These are phyloP conservation scores for Arachnopeziza araneosa DNA, from an alignment of 2,329 filamentous ascomycete genomes.

Conservation along the genomic window DNA sequence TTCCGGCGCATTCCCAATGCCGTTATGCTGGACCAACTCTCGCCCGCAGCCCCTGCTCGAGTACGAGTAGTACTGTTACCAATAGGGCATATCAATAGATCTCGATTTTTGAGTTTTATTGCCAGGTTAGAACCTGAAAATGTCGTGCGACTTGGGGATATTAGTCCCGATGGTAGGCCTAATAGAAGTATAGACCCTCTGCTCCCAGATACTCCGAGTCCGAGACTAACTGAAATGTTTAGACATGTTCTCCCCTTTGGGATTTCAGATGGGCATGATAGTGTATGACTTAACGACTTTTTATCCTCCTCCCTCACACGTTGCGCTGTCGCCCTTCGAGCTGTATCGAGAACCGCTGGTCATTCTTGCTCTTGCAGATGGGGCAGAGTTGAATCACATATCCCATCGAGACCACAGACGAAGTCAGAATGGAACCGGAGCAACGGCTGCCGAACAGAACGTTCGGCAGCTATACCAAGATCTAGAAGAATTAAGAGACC, in stretches of 20 bases:
- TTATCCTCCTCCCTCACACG: constrained; percentile 71
- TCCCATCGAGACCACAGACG: constrained; percentile 50
- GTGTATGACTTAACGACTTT: constrained; percentile 84
- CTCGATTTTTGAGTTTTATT: constrained; percentile 74
- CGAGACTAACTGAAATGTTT: constrained; percentile 6
- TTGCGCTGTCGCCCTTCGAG: constrained; percentile 82
- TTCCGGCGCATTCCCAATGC: constrained; percentile 28
- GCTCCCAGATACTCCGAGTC: neutral
- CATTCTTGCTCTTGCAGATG: constrained; percentile 81
- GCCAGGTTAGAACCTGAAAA: constrained; percentile 72
- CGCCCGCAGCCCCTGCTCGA: constrained; percentile 86
- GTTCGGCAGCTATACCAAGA: constrained; percentile 58
- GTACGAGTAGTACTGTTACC: constrained; percentile 84
- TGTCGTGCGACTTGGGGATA: constrained; percentile 78
- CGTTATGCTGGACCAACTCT: constrained; percentile 84
- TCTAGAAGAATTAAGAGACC: constrained; percentile 64
- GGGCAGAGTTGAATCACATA: constrained; percentile 56
- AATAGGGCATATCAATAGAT: constrained; percentile 76
- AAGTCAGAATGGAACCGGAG: constrained; percentile 45
- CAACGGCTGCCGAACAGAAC: constrained; percentile 47
- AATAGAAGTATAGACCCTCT: constrained; percentile 70
- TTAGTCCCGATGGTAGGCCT: constrained; percentile 77
- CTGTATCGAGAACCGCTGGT: constrained; percentile 79
- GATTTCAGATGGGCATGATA: constrained; percentile 79
- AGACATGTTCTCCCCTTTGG: constrained; percentile 93